Conservation (phyloP, 2,329 filamentous ascomycete species). For the Arthrobotrys pseudoclavata region DNA sequence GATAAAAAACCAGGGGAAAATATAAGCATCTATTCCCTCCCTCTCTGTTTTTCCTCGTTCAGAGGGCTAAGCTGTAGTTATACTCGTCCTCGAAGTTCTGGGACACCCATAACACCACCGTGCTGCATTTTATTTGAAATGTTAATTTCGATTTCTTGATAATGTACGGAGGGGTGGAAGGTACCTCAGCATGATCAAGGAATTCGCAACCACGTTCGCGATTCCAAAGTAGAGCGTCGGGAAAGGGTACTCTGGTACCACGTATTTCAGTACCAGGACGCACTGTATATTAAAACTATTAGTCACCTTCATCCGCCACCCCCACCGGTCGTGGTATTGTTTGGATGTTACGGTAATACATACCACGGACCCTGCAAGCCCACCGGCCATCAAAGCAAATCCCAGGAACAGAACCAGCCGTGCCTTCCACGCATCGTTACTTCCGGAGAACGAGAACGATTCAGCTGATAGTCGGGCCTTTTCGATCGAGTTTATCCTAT, state of each 20-base stretch:
- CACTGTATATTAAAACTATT: slow-evolving; percentile 66
- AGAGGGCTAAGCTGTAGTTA: slow-evolving; percentile 77
- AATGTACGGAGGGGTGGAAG: not conserved
- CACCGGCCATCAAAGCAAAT: slow-evolving; percentile 78
- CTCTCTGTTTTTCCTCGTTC: slow-evolving; percentile 19
- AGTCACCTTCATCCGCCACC: slow-evolving; percentile 29
- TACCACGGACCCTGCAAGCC: slow-evolving; percentile 76
- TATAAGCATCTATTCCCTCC: slow-evolving; percentile 16
- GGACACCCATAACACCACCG: slow-evolving; percentile 76
- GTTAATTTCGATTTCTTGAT: not conserved
- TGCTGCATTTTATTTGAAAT: slow-evolving; percentile 67
- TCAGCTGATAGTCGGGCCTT: slow-evolving; percentile 76
- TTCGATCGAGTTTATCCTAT: slow-evolving; percentile 77
- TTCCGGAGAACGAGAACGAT: slow-evolving; percentile 75
- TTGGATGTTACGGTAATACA: not conserved
- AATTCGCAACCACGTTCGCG: slow-evolving; percentile 76
- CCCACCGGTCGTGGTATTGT: too few relatives aligned
- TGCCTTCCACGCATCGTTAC: slow-evolving; percentile 79
- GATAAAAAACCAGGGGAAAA: not conserved
- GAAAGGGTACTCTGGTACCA: slow-evolving; percentile 73
- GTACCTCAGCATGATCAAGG: slow-evolving; percentile 76
- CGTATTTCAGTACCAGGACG: slow-evolving; percentile 77
- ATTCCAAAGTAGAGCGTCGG: slow-evolving; percentile 77
- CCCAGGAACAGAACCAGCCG: slow-evolving; percentile 77
- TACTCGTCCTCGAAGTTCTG: slow-evolving; percentile 82